These are phyloP conservation scores for Clonostachys solani DNA, from an alignment of 2,329 filamentous ascomycete species.

Conservation along the genomic window DNA sequence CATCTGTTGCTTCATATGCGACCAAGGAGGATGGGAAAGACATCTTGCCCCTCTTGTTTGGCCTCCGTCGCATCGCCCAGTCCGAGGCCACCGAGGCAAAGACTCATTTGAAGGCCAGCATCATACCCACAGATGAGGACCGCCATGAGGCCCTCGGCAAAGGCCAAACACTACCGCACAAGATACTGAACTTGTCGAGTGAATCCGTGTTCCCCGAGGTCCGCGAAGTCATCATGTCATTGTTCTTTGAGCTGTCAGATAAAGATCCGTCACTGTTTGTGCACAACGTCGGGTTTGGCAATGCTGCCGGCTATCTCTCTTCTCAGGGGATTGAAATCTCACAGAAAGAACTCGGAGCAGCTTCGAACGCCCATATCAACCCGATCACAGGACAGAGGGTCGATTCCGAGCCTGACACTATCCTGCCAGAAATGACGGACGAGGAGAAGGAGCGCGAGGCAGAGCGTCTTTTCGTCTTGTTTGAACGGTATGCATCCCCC, in stretches of 20 bases:
- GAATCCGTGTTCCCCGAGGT: conserved; percentile 68
- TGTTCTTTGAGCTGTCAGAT: conserved; percentile 85
- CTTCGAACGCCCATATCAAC: conserved; percentile 51
- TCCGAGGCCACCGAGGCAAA: conserved; percentile 1
- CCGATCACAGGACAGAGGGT: conserved; percentile 83
- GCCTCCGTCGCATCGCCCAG: conserved; percentile 2
- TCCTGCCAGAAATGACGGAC: conserved; percentile 72
- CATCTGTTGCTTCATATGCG: conserved; percentile 7
- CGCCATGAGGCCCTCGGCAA: conserved; percentile 73
- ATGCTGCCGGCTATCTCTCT: conserved; percentile 85
- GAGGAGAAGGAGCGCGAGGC: conserved; percentile 93
- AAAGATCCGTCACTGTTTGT: conserved; percentile 78
- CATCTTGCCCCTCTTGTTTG: conserved; percentile 7
- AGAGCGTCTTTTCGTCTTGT: conserved; percentile 83
- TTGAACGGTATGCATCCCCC: conserved; percentile 63
- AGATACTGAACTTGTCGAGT: conserved; percentile 72
- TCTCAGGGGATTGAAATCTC: conserved; percentile 5
- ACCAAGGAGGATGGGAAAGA: conserved; percentile 6
- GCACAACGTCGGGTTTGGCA: conserved; percentile 90
- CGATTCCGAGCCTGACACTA: conserved; percentile 58
- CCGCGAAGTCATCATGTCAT: conserved; percentile 67
- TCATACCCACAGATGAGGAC: conserved; percentile 77
- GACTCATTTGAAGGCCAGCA: conserved; percentile 10
- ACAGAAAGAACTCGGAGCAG: conserved; percentile 63
- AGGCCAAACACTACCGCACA: conserved; percentile 68